A percentile compares a stretch with the other conserved stretches of the same genome.
Conservation (phyloP, 768 basidiomycete genomes). For the Serendipita sp. region DNA sequence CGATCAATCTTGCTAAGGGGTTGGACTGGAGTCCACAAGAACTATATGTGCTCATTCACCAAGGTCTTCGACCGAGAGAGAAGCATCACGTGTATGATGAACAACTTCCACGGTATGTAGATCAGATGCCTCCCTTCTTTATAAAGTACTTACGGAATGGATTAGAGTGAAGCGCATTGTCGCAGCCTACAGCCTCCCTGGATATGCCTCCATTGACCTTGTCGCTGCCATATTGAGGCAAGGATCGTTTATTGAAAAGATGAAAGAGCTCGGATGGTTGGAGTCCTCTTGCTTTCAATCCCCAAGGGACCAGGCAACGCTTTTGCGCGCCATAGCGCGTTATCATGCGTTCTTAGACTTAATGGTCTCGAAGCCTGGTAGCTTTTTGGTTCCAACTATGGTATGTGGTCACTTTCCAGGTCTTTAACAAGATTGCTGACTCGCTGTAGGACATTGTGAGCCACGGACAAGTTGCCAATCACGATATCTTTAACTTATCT, state of each 20-base stretch:
- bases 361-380: not conserved
- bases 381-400: slow-evolving; percentile 3
- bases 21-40: not conserved
- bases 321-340: slow-evolving; percentile 31
- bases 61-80: not conserved
- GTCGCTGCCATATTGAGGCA: slow-evolving; percentile 31
- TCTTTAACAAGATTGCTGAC: not conserved
- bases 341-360: slow-evolving; percentile 36
- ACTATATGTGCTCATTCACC: not conserved
- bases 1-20: not conserved
- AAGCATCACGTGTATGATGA: not conserved
- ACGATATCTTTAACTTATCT: not conserved
- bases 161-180: not conserved
- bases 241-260: slow-evolving; percentile 36
- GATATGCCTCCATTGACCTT: slow-evolving; percentile 6
- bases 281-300: slow-evolving; percentile 25
- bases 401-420: not conserved
- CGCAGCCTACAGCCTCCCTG: not conserved
- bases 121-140: not conserved
- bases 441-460: not conserved
- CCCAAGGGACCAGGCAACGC: slow-evolving; percentile 20
- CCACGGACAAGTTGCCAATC: not conserved
- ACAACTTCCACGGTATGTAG: not conserved
- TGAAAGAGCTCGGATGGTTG: slow-evolving; percentile 38
- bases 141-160: not conserved